Conservation (phyloP, 1,284 basidiomycete genomes). For the Anthracocystis panici-leucophaei region DNA sequence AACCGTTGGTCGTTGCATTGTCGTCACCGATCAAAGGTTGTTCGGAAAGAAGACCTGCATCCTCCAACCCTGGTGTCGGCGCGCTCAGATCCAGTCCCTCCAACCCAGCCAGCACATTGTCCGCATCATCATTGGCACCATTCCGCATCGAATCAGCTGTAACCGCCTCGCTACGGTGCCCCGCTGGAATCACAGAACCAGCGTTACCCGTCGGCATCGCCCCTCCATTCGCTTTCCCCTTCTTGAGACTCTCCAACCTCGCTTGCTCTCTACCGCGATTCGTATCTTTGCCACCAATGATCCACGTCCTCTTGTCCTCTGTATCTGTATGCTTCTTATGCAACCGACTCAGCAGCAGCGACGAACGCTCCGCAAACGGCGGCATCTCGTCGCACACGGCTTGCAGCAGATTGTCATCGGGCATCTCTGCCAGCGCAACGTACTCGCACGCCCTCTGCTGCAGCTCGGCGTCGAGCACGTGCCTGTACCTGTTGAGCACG, state of each 20-base stretch:
- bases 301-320: conserved; percentile 89
- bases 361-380: conserved; percentile 94
- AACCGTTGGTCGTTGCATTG: conserved; percentile 13
- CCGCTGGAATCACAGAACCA: conserved; percentile 55
- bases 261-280: conserved; percentile 80
- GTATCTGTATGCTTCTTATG: conserved; percentile 86
- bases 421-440: conserved; percentile 59
- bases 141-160: conserved; percentile 51
- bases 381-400: conserved; percentile 99
- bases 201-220: conserved; percentile 61
- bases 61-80: conserved; percentile 59
- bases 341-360: conserved; percentile 81
- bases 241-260: conserved; percentile 73
- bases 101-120: conserved; percentile 80
- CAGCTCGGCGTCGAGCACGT: conserved; percentile 96
- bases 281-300: conserved; percentile 91
- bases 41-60: conserved; percentile 25
- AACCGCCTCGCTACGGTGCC: conserved; percentile 45
- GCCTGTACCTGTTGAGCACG: conserved; percentile 93
- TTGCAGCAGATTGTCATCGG: conserved; percentile 88
- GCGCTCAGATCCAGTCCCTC: conserved; percentile 82
- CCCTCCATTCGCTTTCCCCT: conserved; percentile 65
- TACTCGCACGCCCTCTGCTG: conserved; percentile 90
- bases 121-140: conserved; percentile 56
- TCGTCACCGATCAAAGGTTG: conserved; percentile 40